Evolutionary conservation across 306 rosid genomes (phyloP).

Genomic region (Delonix regia): DNA sequence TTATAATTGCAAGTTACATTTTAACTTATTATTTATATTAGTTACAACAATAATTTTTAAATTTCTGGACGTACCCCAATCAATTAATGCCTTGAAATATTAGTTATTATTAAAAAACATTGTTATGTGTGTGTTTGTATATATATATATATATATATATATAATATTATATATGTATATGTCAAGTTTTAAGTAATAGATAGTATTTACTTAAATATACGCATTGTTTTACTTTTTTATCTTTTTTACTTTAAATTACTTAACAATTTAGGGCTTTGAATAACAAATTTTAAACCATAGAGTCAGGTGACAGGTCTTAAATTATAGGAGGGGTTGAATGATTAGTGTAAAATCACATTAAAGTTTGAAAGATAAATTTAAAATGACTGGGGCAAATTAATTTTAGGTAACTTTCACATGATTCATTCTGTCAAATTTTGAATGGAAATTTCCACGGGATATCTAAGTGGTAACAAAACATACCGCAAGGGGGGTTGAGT

Average conservation of each 20-base stretch:
- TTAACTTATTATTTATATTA: no score
- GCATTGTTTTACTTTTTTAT: background rate
- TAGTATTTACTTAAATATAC: background rate
- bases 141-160: background rate
- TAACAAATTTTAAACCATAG: no score
- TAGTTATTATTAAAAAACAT: background rate
- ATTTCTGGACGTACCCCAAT: background rate
- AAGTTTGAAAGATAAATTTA: background rate
- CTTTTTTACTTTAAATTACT: background rate
- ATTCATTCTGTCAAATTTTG: background rate
- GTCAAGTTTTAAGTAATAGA: background rate
- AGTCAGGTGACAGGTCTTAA: no score
- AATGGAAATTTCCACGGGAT: background rate
- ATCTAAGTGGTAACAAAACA: background rate
- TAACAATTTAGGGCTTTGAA: background rate
- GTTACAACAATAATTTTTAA: no score
- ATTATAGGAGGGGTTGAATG: background rate
- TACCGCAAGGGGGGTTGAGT: background rate
- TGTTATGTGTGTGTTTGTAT: background rate
- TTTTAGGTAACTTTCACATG: background rate
- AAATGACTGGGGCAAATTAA: background rate
- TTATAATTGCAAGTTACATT: no score
- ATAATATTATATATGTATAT: no score
- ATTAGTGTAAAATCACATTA: background rate
- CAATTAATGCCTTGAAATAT: background rate